Evolutionary conservation across 108 stramenopile genomes (phyloP), one percentile per base, ranked within the genome.

Genomic region (Chaetoceros muelleri): DNA sequence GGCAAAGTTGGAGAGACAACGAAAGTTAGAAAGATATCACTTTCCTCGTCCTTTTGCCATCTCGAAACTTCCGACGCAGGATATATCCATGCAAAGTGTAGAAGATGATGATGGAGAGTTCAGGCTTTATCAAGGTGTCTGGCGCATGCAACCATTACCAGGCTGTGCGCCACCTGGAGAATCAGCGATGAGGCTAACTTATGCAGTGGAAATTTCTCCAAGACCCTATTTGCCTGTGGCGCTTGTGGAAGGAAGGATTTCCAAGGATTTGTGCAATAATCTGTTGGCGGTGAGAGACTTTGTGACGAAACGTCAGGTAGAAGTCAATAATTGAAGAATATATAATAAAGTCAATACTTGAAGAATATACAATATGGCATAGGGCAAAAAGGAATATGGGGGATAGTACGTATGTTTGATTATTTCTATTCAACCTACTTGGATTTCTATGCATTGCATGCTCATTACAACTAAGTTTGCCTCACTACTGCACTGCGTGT

Each of bases 21-120:
- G 78, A 50, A 65, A 71, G 44, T 65, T 91, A 44, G 40, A 60
- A 45, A 65, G 87, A n/a, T 86, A 84, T 58, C 67, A 71, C n/a
- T 89, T 87, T 48, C 87, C 87, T 2, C 69, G 92, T 26, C 92
- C 87, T 10, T 87, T 90, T 70, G 81, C 82, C 10, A 20, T 89
- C 0, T 82, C 82, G 2, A 67, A 60, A 0, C 60, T 93, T 40
- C 87, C 84, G 1, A 80, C 82, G 23, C 69, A 69, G 52, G 93
- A 94, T 55, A 90, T 94, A 46, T 85, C 88, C 8, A 94, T 94
- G 93, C 88, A 90, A 61, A 82, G 77, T 48, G 74, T 87, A 27
- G 70, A 54, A 27, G 67, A 80, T 46, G 93, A 94, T 54, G 82
- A 88, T 66, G 91, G 91, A 26, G 93, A 94, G 52, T 94, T 94